Percentiles rank a stretch among this genome's conserved stretches.
These are phyloP conservation scores for Fusarium virguliforme DNA, from an alignment of 2,329 filamentous ascomycete genomes.

Conservation along the genomic window DNA sequence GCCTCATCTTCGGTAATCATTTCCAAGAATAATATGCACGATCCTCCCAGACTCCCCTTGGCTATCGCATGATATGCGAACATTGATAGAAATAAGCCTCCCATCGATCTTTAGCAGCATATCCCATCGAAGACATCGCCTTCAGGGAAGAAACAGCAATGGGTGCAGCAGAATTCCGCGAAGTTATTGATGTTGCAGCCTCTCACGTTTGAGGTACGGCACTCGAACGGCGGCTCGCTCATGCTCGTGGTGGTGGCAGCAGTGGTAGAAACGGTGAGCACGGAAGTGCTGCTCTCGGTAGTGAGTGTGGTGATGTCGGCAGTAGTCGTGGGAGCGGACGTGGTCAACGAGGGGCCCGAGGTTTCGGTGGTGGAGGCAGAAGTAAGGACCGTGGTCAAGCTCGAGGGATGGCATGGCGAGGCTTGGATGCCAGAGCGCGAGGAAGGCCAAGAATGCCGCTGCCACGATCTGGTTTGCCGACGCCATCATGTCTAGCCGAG, in stretches of 20 bases:
- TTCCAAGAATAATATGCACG: not conserved
- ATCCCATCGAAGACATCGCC: not conserved
- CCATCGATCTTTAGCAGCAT: not conserved
- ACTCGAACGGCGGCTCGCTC: not conserved
- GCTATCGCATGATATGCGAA: not conserved
- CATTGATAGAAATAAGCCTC: not conserved
- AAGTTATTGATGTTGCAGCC: not conserved
- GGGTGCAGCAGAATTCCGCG: not conserved
- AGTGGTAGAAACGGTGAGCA: not conserved
- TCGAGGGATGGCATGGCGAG: not conserved
- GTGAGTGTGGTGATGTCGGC: not conserved
- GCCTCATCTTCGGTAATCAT: not conserved
- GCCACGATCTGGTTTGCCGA: not conserved
- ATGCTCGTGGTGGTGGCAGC: not conserved
- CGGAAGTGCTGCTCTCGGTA: not conserved
- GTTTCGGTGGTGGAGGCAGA: not conserved
- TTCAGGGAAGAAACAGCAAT: not conserved
- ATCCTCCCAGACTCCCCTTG: not conserved
- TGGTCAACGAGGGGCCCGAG: not conserved
- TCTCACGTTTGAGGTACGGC: not conserved
- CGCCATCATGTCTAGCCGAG: not conserved
- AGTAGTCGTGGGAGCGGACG: not conserved
- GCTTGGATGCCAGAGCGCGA: not conserved
- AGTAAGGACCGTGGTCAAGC: not conserved
- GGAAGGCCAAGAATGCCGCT: not conserved